Percentiles rank a stretch among this genome's conserved stretches.
Conservation (phyloP, 768 basidiomycete species). For the Naganishia vishniacii region DNA sequence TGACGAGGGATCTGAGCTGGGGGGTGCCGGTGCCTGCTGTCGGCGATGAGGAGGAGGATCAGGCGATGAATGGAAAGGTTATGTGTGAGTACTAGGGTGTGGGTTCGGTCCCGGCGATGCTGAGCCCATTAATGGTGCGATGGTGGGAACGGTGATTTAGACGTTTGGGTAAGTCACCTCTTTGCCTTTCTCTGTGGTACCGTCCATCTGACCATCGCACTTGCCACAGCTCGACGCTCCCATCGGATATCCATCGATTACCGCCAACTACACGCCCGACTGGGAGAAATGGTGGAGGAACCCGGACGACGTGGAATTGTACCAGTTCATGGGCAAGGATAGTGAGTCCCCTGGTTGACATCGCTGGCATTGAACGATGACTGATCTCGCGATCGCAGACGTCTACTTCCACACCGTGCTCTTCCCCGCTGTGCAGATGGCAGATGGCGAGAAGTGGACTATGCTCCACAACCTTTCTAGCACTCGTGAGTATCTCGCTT, state of each 20-base stretch:
- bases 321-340: constrained; percentile 99
- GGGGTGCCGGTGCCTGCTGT: constrained; percentile 81
- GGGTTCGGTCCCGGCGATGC: background rate
- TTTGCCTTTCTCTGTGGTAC: background rate
- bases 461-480: constrained; percentile 88
- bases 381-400: constrained; percentile 31
- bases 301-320: constrained; percentile 77
- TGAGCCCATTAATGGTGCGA: too few relatives aligned
- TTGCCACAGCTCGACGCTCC: constrained; percentile 88
- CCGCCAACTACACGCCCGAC: constrained; percentile 84
- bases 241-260: constrained; percentile 95
- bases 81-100: constrained; percentile 62
- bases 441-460: constrained; percentile 87
- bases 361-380: background rate
- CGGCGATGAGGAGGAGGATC: constrained; percentile 63
- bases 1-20: constrained; percentile 93
- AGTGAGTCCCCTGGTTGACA: constrained; percentile 49
- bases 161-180: constrained; percentile 75
- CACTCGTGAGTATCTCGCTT: constrained; percentile 61
- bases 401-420: constrained; percentile 97
- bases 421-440: constrained; percentile 83
- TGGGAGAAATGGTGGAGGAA: constrained; percentile 99
- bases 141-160: too few relatives aligned
- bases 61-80: constrained; percentile 88
- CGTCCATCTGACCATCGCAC: constrained; percentile 13